phyloP scores from a whole-genome alignment of 768 basidiomycete species.

The Boletus rubescentipes region DNA sequence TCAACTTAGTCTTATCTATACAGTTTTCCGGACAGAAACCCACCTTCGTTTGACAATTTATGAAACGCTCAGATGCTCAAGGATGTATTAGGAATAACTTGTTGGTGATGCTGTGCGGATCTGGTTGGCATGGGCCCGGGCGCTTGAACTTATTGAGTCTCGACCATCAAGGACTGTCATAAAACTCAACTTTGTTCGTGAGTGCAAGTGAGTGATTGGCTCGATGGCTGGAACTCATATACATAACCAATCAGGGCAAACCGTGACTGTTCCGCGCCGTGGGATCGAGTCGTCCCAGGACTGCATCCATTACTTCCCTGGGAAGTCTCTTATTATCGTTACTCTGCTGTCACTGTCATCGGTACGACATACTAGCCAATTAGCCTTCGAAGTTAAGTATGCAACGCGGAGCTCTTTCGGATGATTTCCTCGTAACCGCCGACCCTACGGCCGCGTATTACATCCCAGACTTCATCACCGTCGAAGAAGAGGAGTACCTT shows the following conservation, averaged over 20 bases:
- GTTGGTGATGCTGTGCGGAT: background rate
- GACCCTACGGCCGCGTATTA: constrained; percentile 52
- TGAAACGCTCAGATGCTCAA: background rate
- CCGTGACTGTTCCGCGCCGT: constrained; percentile 14
- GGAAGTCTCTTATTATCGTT: background rate
- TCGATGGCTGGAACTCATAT: background rate
- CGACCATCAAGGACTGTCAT: background rate
- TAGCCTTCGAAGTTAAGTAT: constrained; percentile 9
- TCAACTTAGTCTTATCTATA: background rate
- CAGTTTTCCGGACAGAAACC: background rate
- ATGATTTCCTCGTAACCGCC: constrained; percentile 24
- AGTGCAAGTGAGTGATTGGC: background rate
- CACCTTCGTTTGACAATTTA: no score
- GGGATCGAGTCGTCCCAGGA: constrained; percentile 6
- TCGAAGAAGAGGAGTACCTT: constrained; percentile 75
- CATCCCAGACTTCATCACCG: constrained; percentile 73
- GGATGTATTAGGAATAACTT: background rate
- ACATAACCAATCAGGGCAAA: background rate
- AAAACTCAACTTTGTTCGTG: constrained; percentile 1
- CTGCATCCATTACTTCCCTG: background rate
- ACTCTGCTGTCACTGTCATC: background rate
- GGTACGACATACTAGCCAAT: background rate
- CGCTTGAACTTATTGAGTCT: background rate
- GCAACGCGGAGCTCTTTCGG: constrained; percentile 7
- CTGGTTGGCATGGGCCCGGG: no score